phyloP scores from a whole-genome alignment of 2,329 filamentous ascomycete species.

The Myriosclerotinia duriaeana region DNA sequence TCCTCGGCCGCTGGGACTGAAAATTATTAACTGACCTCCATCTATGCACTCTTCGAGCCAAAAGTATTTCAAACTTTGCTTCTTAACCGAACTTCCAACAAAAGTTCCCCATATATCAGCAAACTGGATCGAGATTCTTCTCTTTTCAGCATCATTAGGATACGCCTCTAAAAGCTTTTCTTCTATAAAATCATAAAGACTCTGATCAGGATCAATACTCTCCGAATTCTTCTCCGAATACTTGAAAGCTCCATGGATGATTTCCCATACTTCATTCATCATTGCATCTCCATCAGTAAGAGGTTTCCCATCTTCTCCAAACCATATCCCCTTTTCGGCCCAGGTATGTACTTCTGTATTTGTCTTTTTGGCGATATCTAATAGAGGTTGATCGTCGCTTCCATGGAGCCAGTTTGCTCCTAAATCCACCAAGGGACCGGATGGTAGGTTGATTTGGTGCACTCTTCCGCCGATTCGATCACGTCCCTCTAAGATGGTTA shows the following conservation, averaged over 20 bases:
- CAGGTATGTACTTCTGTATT: conserved; percentile 48
- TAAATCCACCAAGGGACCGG: conserved; percentile 35
- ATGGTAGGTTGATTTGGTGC: conserved; percentile 34
- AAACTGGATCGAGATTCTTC: conserved; percentile 44
- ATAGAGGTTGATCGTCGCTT: conserved; percentile 48
- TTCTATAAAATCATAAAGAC: conserved; percentile 54
- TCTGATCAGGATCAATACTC: conserved; percentile 48
- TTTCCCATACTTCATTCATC: conserved; percentile 50
- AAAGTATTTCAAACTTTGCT: conserved; percentile 56
- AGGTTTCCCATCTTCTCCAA: conserved; percentile 46
- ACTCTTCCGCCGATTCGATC: conserved; percentile 52
- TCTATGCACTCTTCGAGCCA: conserved; percentile 59
- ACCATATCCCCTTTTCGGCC: conserved; percentile 47
- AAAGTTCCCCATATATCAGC: conserved; percentile 52
- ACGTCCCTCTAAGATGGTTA: conserved; percentile 58
- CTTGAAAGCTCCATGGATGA: conserved; percentile 54
- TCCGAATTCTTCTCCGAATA: conserved; percentile 52
- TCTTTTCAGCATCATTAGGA: conserved; percentile 39
- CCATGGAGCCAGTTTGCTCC: conserved; percentile 41
- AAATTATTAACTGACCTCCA: conserved; percentile 42
- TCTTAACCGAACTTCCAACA: conserved; percentile 50
- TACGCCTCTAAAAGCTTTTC: conserved; percentile 49
- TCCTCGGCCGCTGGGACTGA: not conserved
- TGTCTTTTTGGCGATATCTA: conserved; percentile 52
- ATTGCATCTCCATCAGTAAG: conserved; percentile 41